Evolutionary conservation across 2,329 filamentous ascomycete genomes (phyloP).

Genomic region (Zymoseptoria pseudotritici): DNA sequence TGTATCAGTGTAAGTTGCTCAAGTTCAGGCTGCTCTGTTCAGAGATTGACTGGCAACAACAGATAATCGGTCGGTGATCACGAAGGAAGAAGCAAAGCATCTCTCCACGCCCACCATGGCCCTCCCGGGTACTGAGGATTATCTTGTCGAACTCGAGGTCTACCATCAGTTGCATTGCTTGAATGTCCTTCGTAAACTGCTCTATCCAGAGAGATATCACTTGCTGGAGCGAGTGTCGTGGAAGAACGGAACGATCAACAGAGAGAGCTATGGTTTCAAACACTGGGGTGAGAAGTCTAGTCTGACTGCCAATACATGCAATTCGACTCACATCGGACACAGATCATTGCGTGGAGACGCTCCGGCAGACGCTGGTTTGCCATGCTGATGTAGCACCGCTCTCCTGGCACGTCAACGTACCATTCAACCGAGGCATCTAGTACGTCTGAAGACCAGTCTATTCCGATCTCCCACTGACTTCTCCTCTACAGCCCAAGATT

Average conservation of each 20-base stretch:
- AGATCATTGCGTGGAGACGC: neutral
- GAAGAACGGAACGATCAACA: neutral
- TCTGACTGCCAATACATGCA: neutral
- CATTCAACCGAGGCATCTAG: neutral
- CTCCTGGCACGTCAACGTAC: neutral
- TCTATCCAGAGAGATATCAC: conserved; percentile 1
- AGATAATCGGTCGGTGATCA: neutral
- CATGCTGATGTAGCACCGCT: neutral
- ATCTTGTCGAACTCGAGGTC: neutral
- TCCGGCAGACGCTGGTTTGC: neutral
- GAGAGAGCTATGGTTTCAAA: neutral
- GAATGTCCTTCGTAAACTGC: neutral
- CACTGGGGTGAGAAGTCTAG: neutral
- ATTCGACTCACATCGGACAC: neutral
- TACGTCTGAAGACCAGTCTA: neutral
- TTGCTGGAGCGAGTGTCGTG: neutral
- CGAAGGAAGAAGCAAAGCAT: neutral
- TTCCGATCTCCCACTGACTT: neutral
- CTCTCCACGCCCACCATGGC: neutral
- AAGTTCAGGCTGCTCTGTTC: neutral
- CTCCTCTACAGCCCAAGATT: neutral
- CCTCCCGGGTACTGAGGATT: neutral
- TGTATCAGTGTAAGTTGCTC: neutral
- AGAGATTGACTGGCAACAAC: neutral
- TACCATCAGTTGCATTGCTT: neutral